These are phyloP conservation scores for Sugiyamaella smithiae DNA, from an alignment of 805 yeast genomes.

Conservation along the genomic window DNA sequence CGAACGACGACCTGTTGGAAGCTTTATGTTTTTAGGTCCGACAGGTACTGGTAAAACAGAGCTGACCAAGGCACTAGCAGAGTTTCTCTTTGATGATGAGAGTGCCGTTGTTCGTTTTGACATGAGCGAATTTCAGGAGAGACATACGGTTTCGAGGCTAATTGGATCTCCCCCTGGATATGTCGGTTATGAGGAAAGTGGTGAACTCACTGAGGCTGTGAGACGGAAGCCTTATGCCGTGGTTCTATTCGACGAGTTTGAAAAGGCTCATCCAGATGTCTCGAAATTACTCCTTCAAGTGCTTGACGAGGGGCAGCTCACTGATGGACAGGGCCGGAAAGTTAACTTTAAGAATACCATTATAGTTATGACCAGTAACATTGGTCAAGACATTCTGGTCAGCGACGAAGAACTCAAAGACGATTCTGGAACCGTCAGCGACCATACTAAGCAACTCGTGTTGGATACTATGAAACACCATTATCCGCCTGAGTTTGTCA, in stretches of 20 bases:
- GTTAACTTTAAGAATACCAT: slow-evolving; percentile 94
- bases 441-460: slow-evolving; percentile 54
- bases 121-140: slow-evolving; percentile 97
- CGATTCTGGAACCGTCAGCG: slow-evolving; percentile 54
- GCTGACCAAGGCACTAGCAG: slow-evolving; percentile 86
- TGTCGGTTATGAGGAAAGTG: slow-evolving; percentile 90
- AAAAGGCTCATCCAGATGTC: slow-evolving; percentile 95
- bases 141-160: slow-evolving; percentile 82
- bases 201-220: slow-evolving; percentile 95
- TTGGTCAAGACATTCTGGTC: slow-evolving; percentile 86
- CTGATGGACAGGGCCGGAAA: slow-evolving; percentile 92
- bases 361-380: slow-evolving; percentile 94
- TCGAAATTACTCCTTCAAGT: slow-evolving; percentile 88
- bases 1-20: slow-evolving; percentile 92
- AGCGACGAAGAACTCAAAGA: slow-evolving; percentile 52
- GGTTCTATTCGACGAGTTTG: slow-evolving; percentile 91
- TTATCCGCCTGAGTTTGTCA: slow-evolving; percentile 94
- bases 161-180: slow-evolving; percentile 99
- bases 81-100: slow-evolving; percentile 87
- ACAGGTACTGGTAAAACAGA: slow-evolving; percentile 99
- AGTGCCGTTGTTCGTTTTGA: slow-evolving; percentile 86
- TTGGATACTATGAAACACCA: slow-evolving; percentile 62
- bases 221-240: slow-evolving; percentile 94
- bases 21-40: slow-evolving; percentile 95
- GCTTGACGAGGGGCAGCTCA: slow-evolving; percentile 88